These are phyloP conservation scores for Chlamydomonas reinhardtii DNA, from an alignment of 163 green algal genomes.

Conservation along the genomic window DNA sequence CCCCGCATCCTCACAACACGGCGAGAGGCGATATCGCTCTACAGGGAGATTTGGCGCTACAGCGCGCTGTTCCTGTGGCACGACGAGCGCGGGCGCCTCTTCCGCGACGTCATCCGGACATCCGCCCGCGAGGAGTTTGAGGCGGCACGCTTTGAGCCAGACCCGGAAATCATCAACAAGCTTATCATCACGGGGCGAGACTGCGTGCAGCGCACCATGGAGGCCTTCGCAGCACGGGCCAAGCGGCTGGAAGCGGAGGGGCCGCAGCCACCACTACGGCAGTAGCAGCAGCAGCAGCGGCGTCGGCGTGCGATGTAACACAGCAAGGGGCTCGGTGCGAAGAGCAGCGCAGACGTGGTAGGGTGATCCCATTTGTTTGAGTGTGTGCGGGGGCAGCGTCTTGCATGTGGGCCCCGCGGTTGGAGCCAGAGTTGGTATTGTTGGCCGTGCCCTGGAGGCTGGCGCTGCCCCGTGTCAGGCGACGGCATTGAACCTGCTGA, in stretches of 20 bases:
- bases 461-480: too few species aligned
- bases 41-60: constrained; percentile 82
- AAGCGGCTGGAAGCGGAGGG: constrained; percentile 65
- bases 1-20: constrained; percentile 61
- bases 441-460: too few species aligned
- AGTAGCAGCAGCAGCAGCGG: constrained; percentile 1
- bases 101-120: constrained; percentile 81
- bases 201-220: constrained; percentile 73
- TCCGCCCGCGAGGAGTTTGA: constrained; percentile 89
- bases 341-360: too few species aligned
- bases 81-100: constrained; percentile 79
- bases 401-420: too few species aligned
- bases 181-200: constrained; percentile 84
- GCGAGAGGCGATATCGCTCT: constrained; percentile 68
- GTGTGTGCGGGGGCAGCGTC: too few species aligned
- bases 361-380: too few species aligned
- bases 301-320: too few species aligned
- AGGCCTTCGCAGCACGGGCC: constrained; percentile 71
- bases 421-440: too few species aligned
- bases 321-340: too few species aligned
- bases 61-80: constrained; percentile 84
- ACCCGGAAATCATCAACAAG: constrained; percentile 84
- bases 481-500: too few species aligned
- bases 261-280: neutral
- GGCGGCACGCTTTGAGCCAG: constrained; percentile 76